phyloP scores from a whole-genome alignment of 2,329 filamentous ascomycete species.

The Paecilomyces dactylethromorphus region DNA sequence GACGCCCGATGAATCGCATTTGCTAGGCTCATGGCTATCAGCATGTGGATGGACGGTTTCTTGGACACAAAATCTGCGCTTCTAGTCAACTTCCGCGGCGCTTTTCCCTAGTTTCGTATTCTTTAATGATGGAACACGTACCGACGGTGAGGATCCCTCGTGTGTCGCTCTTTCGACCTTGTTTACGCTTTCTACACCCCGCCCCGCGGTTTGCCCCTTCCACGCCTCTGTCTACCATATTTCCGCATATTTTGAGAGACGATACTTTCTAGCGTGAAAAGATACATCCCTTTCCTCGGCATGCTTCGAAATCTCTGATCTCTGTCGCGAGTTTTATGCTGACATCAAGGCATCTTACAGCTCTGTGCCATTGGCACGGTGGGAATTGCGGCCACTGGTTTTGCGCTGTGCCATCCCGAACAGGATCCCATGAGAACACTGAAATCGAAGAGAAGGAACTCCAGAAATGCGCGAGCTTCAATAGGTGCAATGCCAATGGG shows the following conservation, averaged over 20 bases:
- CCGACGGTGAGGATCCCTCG: constrained; percentile 26
- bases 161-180: background rate
- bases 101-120: constrained; percentile 20
- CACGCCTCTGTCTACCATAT: background rate
- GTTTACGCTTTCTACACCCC: background rate
- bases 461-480: constrained; percentile 14
- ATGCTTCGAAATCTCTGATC: background rate
- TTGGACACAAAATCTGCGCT: constrained; percentile 22
- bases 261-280: background rate
- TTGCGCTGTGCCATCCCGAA: constrained; percentile 50
- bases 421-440: constrained; percentile 24
- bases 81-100: constrained; percentile 26
- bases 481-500: constrained; percentile 8
- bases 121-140: constrained; percentile 35
- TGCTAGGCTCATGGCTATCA: constrained; percentile 13
- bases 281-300: background rate
- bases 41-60: constrained; percentile 27
- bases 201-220: background rate
- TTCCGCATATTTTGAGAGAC: background rate
- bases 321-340: background rate
- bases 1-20: constrained; percentile 1
- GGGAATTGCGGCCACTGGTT: constrained; percentile 54
- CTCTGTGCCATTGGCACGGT: constrained; percentile 59
- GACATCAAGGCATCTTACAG: constrained; percentile 26
- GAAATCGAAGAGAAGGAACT: constrained; percentile 19